Percentiles rank a stretch among this genome's conserved stretches.
phyloP scores from a whole-genome alignment of 176 grass and related monocot species.

The Typha latifolia region DNA sequence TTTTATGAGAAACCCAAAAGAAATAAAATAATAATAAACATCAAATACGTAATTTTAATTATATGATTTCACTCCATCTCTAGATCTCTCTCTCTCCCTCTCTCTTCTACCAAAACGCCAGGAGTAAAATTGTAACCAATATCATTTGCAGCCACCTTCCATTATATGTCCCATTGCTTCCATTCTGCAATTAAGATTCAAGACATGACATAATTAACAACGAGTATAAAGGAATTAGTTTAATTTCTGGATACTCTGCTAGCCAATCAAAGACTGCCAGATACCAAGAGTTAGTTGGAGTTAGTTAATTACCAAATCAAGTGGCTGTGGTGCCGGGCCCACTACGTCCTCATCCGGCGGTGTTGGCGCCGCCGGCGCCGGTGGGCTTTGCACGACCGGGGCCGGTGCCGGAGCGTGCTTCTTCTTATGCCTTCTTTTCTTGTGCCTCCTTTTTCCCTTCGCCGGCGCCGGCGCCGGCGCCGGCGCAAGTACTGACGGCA shows the following conservation, averaged over 20 bases:
- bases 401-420: slow-evolving; percentile 51
- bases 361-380: slow-evolving; percentile 46
- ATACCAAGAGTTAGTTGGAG: too few relatives aligned
- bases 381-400: slow-evolving; percentile 53
- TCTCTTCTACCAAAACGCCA: not conserved
- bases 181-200: slow-evolving; percentile 23
- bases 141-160: slow-evolving; percentile 1
- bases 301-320: slow-evolving; percentile 45
- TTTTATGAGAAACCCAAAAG: slow-evolving; percentile 7
- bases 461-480: slow-evolving; percentile 35
- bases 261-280: too few relatives aligned
- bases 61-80: not conserved
- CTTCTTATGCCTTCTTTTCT: slow-evolving; percentile 46
- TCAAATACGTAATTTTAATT: not conserved
- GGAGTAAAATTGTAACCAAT: slow-evolving; percentile 11
- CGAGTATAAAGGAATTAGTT: too few relatives aligned
- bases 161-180: slow-evolving; percentile 20
- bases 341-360: slow-evolving; percentile 41
- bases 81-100: not conserved
- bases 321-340: slow-evolving; percentile 48
- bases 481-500: not conserved
- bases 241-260: too few relatives aligned
- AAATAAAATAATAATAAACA: slow-evolving; percentile 1
- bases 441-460: slow-evolving; percentile 63
- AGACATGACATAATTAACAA: not conserved